Base-by-base conservation (phyloP, 306 rosid species). In the Prunus dulcis region DNA sequence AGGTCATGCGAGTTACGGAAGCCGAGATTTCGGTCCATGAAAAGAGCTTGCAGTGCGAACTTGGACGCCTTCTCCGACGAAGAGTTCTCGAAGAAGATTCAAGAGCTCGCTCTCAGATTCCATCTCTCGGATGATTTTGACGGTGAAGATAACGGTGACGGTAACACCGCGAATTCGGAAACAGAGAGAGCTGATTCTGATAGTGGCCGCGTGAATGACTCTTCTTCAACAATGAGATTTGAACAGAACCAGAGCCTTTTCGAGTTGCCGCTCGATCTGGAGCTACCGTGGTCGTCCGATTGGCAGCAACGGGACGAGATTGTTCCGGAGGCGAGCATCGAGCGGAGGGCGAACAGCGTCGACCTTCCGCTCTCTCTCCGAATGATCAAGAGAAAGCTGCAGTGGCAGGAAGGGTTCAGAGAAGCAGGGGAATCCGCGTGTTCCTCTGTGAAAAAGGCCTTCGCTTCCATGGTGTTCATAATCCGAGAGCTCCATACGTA, bases 391-490 rank as follows among this genome's bases (percentile, higher is more conserved):
- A 83, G 87, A 82, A 96, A 96, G 82, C 80, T 96, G 51, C 92
- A 88, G 74, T 81, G 87, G 89, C 76, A 87, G 64, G 90, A 88
- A n/a, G 92, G 84, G 8, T 78, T 92, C 15, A 84, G 77, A 64
- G 98, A 91, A 23, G 89, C 86, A 2, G 94, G 91, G 17, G 93
- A 84, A 69, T 91, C 90, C 2, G 92, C 98, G 4, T 82, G 72
- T 67, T 91, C 89, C 55, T 91, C 99, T 5, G 91, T 96, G 18
- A 86, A 88, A 71, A 91, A 77, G 68, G 99, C 99, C 8, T 92
- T 96, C 71, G 91, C 94, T 17, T 92, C 96, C 0, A 91, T 96
- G 96, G 98, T 96, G 53, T 93, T 96, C 68, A 96, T 96, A 56
- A 86, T 96, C 43, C 83, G 93, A 4, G 99, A 96, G 84, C 93